These are phyloP conservation scores for Lactarius deliciosus DNA, from an alignment of 768 basidiomycete genomes.

Conservation along the genomic window DNA sequence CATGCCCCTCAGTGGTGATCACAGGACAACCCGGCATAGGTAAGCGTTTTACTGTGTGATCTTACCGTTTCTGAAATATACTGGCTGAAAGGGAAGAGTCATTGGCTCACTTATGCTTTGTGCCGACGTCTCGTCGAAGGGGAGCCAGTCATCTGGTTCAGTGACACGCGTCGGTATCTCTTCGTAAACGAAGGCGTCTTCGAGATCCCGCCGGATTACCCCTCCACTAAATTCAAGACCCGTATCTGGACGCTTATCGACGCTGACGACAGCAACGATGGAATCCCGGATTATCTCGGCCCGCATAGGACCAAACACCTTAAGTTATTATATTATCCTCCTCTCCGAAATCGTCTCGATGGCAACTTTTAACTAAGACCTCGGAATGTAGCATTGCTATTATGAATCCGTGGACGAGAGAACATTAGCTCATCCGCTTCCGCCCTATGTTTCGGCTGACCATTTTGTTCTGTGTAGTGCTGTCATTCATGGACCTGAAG, in stretches of 20 bases:
- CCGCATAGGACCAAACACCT: neutral
- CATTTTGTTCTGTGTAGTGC: neutral
- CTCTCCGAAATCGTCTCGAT: neutral
- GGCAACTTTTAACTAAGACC: neutral
- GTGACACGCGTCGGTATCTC: fast-evolving
- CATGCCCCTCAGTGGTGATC: neutral
- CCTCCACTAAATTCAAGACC: neutral
- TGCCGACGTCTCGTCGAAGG: neutral
- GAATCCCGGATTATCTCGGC: neutral
- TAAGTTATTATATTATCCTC: neutral
- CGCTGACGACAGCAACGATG: too few relatives aligned
- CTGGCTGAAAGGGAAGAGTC: neutral
- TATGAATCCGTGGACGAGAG: neutral
- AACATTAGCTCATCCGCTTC: neutral
- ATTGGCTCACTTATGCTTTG: neutral
- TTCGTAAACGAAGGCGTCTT: neutral
- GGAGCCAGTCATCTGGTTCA: neutral
- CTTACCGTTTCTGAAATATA: neutral
- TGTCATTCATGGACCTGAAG: neutral
- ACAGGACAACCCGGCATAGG: neutral
- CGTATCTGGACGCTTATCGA: neutral
- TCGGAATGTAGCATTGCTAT: neutral
- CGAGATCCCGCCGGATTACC: neutral
- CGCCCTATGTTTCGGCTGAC: neutral
- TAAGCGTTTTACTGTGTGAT: neutral